Base-by-base conservation (phyloP, 2,329 filamentous ascomycete species). In the Penicillium freii region DNA sequence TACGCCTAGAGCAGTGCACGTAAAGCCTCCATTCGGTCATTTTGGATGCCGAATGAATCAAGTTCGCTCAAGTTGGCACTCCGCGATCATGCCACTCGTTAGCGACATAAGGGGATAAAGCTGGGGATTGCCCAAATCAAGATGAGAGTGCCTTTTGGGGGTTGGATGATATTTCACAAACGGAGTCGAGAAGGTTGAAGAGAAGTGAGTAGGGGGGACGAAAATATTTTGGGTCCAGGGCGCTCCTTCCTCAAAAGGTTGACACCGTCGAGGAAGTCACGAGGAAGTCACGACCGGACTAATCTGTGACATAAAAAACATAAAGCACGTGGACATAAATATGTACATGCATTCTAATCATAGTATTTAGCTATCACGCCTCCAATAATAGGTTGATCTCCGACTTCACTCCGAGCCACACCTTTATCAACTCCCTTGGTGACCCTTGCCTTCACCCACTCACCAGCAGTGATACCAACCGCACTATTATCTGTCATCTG, bases 391-490 rank as follows among this genome's bases (percentile, higher is more conserved):
- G 61, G 53, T 45, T 65, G 62, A 4, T 57, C 47, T 17, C 53
- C 56, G 38, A 65, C 23, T 51, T 65, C 57, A 52, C 55, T 60
- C 9, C 55, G 50, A 51, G 55, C 50, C 23, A 38, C 7, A 25
- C 57, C 61, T 44, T n/a, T 62, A 29, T 62, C 51, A 25, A 63
- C 59, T 11, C 61, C 61, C 59, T 63, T 62, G 15, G 57, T 53
- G 2, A 66, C 64, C 43, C 64, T 54, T 40, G 65, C 60, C 47
- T 63, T 65, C 29, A 65, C 60, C 65, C 64, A 65, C 40, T 65
- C 59, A 23, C 58, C 50, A 36, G 65, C 59, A 29, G 57, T 56
- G 38, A 66, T 55, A 4, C 58, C 59, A 43, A 61, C 19, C 1
- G 46, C 50, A 34, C 49, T 59, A 39, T 57, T 50, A 34, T 62